These are phyloP conservation scores for Spathaspora sp. DNA, from an alignment of 1,139 yeast genomes.

Conservation along the genomic window DNA sequence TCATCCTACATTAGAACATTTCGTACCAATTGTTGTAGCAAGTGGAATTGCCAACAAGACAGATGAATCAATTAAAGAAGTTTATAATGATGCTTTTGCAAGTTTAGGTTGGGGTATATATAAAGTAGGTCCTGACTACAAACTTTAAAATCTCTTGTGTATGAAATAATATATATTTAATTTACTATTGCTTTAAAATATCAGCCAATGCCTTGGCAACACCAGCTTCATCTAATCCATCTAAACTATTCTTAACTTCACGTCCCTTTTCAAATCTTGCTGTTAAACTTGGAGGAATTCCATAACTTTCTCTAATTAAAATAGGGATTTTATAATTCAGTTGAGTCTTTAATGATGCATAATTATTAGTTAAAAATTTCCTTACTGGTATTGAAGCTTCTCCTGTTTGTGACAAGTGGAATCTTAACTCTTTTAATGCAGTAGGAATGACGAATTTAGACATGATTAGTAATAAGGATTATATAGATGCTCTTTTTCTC, in stretches of 20 bases:
- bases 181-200: conserved; percentile 29
- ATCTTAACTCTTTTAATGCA: conserved; percentile 73
- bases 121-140: conserved; percentile 31
- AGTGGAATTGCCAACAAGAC: conserved; percentile 51
- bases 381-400: conserved; percentile 67
- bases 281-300: conserved; percentile 68
- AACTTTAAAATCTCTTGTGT: not conserved
- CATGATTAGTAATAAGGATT: conserved; percentile 26
- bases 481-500: not conserved
- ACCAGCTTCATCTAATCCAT: conserved; percentile 45
- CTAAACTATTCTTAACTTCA: conserved; percentile 42
- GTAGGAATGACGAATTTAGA: conserved; percentile 62
- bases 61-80: conserved; percentile 35
- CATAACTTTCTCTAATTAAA: conserved; percentile 72
- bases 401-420: conserved; percentile 76
- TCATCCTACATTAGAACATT: conserved; percentile 77
- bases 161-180: not conserved
- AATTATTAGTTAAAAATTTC: conserved; percentile 59
- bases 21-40: conserved; percentile 67
- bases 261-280: conserved; percentile 63
- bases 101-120: conserved; percentile 73
- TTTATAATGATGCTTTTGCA: conserved; percentile 43
- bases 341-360: conserved; percentile 56
- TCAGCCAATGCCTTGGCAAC: conserved; percentile 37
- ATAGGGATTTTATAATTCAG: conserved; percentile 54